Evolutionary conservation across 2,329 filamentous ascomycete species (phyloP).

Genomic region (Nannizziopsis barbatae): DNA sequence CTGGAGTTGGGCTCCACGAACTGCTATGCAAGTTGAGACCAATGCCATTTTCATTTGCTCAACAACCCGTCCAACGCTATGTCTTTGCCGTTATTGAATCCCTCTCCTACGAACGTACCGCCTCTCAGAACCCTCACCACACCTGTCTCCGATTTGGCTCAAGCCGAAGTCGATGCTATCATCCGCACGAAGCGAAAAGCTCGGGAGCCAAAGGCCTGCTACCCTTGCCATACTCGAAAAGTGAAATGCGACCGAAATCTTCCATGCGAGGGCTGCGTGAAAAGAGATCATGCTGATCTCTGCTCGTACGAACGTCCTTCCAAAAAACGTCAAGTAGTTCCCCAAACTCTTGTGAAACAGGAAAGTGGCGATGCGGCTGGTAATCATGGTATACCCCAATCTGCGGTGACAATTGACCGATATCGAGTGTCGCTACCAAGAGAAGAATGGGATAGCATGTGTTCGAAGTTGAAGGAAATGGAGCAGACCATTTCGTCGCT

Average conservation of each 20-base stretch:
- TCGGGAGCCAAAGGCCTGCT: constrained; percentile 39
- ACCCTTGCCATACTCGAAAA: constrained; percentile 38
- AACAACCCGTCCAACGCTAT: neutral
- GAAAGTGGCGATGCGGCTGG: constrained; percentile 9
- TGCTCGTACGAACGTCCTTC: constrained; percentile 41
- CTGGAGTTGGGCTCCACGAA: no score
- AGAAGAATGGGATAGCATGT: constrained; percentile 36
- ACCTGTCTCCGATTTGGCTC: constrained; percentile 32
- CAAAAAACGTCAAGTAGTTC: constrained; percentile 32
- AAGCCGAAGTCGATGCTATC: constrained; percentile 38
- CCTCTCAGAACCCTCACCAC: neutral
- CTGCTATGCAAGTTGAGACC: neutral
- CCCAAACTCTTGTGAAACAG: constrained; percentile 13
- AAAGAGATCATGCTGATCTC: constrained; percentile 39
- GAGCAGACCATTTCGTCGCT: constrained; percentile 32
- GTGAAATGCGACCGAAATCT: constrained; percentile 42
- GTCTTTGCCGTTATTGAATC: constrained; percentile 9
- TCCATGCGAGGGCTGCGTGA: constrained; percentile 40
- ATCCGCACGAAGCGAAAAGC: constrained; percentile 40
- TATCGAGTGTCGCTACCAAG: constrained; percentile 30
- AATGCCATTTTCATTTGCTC: neutral
- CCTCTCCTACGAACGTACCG: neutral
- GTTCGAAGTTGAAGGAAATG: constrained; percentile 34
- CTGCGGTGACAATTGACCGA: constrained; percentile 5
- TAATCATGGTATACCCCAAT: constrained; percentile 1